Evolutionary conservation across 2,329 filamentous ascomycete species (phyloP).

Genomic region (Colletotrichum gigasporum): DNA sequence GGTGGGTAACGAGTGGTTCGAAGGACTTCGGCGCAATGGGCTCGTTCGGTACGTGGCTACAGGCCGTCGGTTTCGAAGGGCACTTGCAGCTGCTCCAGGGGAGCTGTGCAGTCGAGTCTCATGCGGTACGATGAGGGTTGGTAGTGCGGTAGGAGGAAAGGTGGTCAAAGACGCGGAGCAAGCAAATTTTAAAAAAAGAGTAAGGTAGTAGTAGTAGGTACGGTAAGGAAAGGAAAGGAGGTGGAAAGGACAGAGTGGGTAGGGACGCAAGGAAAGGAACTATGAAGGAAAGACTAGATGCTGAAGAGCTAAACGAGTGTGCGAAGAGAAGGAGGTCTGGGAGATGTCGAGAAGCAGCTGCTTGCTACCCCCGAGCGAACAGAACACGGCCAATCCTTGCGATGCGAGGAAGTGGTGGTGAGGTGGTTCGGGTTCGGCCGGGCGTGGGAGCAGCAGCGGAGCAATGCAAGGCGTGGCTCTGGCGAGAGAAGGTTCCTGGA

Average conservation of each 20-base stretch:
- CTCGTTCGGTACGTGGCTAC: neutral
- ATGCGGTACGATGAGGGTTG: constrained; percentile 15
- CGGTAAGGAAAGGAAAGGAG: constrained; percentile 9
- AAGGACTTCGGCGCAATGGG: neutral
- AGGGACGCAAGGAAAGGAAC: constrained; percentile 17
- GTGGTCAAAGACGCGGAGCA: neutral
- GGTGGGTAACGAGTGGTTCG: neutral
- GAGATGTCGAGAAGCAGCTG: constrained; percentile 28
- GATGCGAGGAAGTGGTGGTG: neutral
- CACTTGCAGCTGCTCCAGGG: constrained; percentile 29
- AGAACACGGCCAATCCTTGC: constrained; percentile 22
- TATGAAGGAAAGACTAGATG: constrained; percentile 22
- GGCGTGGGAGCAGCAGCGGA: constrained; percentile 4
- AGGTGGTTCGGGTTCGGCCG: constrained; percentile 18
- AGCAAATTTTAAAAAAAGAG: constrained; percentile 5
- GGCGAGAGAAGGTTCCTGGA: constrained; percentile 2
- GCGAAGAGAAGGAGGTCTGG: constrained; percentile 29
- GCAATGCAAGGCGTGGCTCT: constrained; percentile 14
- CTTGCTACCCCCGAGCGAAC: constrained; percentile 16
- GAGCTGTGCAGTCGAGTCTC: constrained; percentile 30
- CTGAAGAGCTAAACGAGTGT: constrained; percentile 32
- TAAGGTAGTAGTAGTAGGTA: constrained; percentile 8
- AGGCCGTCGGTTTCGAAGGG: neutral
- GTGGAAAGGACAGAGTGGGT: constrained; percentile 16
- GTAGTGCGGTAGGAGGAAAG: neutral